Conservation (phyloP, 192 early-diverging fungal species). For the Linnemannia exigua region DNA sequence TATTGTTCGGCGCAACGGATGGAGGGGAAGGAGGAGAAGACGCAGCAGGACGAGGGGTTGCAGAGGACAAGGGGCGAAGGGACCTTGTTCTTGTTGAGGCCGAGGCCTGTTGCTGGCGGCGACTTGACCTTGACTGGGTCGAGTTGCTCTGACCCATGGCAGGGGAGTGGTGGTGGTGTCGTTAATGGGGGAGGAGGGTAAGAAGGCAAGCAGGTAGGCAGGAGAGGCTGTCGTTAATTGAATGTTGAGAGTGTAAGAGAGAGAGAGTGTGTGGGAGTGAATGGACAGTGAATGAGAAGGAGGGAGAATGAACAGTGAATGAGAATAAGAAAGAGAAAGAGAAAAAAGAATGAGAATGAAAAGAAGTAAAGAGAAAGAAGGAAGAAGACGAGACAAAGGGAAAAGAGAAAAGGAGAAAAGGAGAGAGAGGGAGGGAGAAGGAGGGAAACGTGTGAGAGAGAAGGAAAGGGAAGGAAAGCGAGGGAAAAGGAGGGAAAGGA, state of each 20-base stretch:
- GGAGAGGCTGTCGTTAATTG: not conserved
- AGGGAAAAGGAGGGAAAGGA: not conserved
- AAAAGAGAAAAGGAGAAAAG: constrained; percentile 28
- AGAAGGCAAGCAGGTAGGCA: not conserved
- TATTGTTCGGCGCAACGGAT: not conserved
- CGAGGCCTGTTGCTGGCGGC: not conserved
- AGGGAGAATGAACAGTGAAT: not conserved
- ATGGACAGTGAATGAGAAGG: not conserved
- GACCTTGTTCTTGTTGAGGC: not conserved
- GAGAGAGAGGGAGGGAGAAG: not conserved
- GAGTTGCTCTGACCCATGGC: constrained; percentile 9
- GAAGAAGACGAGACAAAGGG: constrained; percentile 36
- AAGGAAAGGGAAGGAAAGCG: constrained; percentile 6
- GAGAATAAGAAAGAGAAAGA: too few species aligned
- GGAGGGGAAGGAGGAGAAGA: not conserved
- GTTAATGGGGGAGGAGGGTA: not conserved
- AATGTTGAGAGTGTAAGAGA: not conserved
- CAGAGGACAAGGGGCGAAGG: not conserved
- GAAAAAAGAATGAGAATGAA: not conserved
- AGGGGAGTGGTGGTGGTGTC: not conserved
- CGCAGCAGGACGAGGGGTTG: not conserved
- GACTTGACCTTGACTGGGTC: not conserved
- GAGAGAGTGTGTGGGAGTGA: not conserved
- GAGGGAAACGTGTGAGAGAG: not conserved
- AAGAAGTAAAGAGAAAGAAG: not conserved